A percentile compares a stretch with the other conserved stretches of the same genome.
Evolutionary conservation across 2,329 filamentous ascomycete genomes (phyloP).

Genomic region (Cryphonectria parasitica): DNA sequence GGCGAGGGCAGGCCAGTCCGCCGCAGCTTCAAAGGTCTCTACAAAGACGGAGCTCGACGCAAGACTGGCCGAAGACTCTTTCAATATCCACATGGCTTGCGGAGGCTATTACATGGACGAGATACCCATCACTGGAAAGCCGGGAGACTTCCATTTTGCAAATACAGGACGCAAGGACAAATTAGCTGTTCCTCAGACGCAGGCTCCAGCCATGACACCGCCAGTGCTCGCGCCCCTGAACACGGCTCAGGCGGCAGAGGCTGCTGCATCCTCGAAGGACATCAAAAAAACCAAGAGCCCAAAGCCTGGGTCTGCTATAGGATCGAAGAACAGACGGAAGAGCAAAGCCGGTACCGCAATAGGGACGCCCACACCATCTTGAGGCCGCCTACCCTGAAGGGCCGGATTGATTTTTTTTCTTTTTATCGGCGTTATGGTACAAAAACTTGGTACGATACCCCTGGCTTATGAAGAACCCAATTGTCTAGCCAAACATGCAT

Average conservation of each 20-base stretch:
- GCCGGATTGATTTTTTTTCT: neutral
- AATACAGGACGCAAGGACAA: constrained; percentile 61
- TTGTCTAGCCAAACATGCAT: neutral
- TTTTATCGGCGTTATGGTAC: constrained; percentile 11
- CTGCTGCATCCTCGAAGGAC: constrained; percentile 42
- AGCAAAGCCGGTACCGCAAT: constrained; percentile 43
- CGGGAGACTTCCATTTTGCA: constrained; percentile 67
- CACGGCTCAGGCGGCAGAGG: constrained; percentile 49
- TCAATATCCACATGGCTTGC: constrained; percentile 59
- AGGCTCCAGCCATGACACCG: constrained; percentile 31
- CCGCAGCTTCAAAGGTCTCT: constrained; percentile 40
- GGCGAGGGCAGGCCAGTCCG: constrained; percentile 32
- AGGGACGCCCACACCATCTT: constrained; percentile 36
- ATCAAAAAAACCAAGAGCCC: constrained; percentile 50
- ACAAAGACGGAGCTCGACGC: constrained; percentile 47
- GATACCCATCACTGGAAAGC: constrained; percentile 68
- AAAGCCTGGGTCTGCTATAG: constrained; percentile 43
- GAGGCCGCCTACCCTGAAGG: neutral
- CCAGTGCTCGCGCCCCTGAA: constrained; percentile 41
- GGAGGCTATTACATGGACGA: constrained; percentile 70
- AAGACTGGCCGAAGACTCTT: constrained; percentile 60
- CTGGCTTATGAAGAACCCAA: neutral
- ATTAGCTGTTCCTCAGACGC: constrained; percentile 30
- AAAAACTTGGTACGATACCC: constrained; percentile 11
- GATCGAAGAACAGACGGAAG: constrained; percentile 51